Evolutionary conservation across 2,329 filamentous ascomycete species (phyloP).

Genomic region (Coniochaeta sp.): DNA sequence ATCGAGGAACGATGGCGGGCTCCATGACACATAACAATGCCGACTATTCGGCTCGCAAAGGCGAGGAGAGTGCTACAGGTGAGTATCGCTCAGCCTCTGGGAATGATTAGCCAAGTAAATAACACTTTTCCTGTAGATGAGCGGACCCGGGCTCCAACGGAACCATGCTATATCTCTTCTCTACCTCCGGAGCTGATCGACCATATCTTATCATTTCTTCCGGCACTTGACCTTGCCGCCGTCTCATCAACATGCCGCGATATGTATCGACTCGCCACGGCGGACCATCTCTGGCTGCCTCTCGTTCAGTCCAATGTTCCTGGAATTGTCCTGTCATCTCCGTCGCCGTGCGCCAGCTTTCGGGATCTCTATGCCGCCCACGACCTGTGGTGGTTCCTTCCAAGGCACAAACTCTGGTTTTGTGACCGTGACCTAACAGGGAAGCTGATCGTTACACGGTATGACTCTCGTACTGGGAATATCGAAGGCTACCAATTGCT

Average conservation of each 20-base stretch:
- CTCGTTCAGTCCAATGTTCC: slow-evolving; percentile 65
- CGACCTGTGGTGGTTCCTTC: slow-evolving; percentile 78
- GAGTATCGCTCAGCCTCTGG: background rate
- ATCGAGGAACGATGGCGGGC: background rate
- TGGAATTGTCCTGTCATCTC: slow-evolving; percentile 38
- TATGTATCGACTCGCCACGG: slow-evolving; percentile 50
- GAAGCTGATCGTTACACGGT: slow-evolving; percentile 68
- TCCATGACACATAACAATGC: background rate
- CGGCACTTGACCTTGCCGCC: slow-evolving; percentile 54
- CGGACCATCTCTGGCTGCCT: slow-evolving; percentile 66
- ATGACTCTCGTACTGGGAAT: slow-evolving; percentile 62
- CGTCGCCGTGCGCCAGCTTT: slow-evolving; percentile 56
- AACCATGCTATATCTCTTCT: slow-evolving; percentile 30
- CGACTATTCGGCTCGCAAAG: background rate
- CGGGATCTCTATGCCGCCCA: slow-evolving; percentile 66
- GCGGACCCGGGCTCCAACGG: background rate
- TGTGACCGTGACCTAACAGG: slow-evolving; percentile 66
- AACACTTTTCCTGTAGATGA: background rate
- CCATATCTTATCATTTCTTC: slow-evolving; percentile 60
- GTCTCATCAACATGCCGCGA: slow-evolving; percentile 54
- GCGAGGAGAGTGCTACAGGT: background rate
- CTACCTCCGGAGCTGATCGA: slow-evolving; percentile 73
- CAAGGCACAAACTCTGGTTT: slow-evolving; percentile 79
- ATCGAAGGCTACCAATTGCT: slow-evolving; percentile 78
- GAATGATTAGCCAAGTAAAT: background rate